Base-by-base conservation (phyloP, 192 early-diverging fungal genomes). In the Coemansia sp. region DNA sequence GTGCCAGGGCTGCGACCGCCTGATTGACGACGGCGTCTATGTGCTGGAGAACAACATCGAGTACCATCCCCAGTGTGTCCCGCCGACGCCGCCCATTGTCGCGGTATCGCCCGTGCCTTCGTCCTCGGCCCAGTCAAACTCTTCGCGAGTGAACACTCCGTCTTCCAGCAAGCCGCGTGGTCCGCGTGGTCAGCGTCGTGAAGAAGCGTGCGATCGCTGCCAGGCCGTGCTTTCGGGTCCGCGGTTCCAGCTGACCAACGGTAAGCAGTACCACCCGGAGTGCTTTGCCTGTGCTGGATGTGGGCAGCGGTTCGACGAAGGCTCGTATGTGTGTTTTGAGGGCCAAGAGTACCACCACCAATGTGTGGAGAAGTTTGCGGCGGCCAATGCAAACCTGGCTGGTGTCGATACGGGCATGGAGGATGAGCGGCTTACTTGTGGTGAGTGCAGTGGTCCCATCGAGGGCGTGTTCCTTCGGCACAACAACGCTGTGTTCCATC, bases 231-330 rank as follows among this genome's bases (percentile, higher is more conserved):
- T 77, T 2, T 41, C 60, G 0, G 75, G 75, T 3, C 75, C 75
- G 4, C 60, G 75, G 22, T 77, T 77, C 64, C 75, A 77, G 39
- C 61, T 77, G 19, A 65, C 75, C 16, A 77, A 77, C 30, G 75
- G 75, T 39, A 72, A 73, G 45, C 64, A 60, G 59, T 77, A 77
- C 48, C 75, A 77, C 25, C 75, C 69, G 1, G 60, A 73, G 23
- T 77, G 75, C 51, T 77, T 77, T 42, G 61, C 60, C 2, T 77
- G 75, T 20, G 70, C 75, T 3, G 75, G 75, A 1, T 77, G 75
- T 41, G 32, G 35, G 7, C 55, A 65, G 50, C 53, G 60, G 31
- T 77, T 77, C 23, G 75, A 77, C 47, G 75, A 77, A 49, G 75
- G 75, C 47, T 73, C 75, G 5, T 77, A 77, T 16, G 75, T 77